Conservation (phyloP, 192 early-diverging fungal species). For the Entomortierella chlamydospora region DNA sequence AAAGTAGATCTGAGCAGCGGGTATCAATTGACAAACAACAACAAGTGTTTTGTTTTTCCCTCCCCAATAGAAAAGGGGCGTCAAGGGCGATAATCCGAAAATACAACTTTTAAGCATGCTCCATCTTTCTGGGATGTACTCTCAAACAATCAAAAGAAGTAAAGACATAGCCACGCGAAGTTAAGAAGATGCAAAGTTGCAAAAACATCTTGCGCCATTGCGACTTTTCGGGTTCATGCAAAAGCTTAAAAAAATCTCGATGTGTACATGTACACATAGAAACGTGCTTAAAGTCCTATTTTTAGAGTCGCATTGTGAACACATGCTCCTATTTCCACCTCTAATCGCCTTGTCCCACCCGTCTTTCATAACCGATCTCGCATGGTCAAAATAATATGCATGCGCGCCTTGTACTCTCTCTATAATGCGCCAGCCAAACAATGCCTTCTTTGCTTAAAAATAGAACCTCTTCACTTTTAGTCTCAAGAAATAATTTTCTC, state of each 20-base stretch:
- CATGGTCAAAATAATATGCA: neutral
- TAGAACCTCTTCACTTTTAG: too few species aligned
- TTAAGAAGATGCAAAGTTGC: too few species aligned
- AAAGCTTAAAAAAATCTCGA: too few species aligned
- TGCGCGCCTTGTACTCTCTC: neutral
- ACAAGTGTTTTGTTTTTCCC: neutral
- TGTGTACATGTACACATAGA: too few species aligned
- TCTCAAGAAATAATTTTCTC: too few species aligned
- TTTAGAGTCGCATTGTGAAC: neutral
- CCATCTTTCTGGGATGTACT: neutral
- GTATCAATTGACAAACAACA: too few species aligned
- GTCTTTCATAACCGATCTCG: too few species aligned
- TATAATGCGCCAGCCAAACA: too few species aligned
- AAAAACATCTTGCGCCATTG: too few species aligned
- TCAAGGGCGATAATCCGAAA: conserved; percentile 52
- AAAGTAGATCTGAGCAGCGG: too few species aligned
- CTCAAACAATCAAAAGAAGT: neutral
- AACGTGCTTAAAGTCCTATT: conserved; percentile 6
- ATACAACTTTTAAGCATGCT: conserved; percentile 19
- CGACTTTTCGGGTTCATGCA: neutral
- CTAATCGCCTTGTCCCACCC: too few species aligned
- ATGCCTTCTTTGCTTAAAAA: neutral
- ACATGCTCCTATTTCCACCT: neutral
- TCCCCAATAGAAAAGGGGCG: conserved; percentile 11
- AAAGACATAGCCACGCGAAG: neutral